Conservation (phyloP, 2,329 filamentous ascomycete genomes). For the Alternaria metachromatica region DNA sequence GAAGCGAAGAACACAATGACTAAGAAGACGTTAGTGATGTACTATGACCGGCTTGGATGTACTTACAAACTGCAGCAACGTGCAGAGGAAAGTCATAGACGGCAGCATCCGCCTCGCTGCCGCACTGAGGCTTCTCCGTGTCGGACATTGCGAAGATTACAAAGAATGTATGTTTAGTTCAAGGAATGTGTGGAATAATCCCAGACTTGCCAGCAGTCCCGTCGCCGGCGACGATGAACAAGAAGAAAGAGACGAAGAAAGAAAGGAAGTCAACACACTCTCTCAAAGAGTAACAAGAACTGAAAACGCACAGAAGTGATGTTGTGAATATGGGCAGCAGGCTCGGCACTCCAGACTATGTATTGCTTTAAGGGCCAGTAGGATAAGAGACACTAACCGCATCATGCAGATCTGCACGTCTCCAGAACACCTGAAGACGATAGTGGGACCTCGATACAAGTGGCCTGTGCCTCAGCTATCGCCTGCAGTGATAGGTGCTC, state of each 20-base stretch:
- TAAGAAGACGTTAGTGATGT: slow-evolving; percentile 24
- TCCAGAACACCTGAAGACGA: slow-evolving; percentile 31
- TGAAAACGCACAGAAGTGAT: slow-evolving; percentile 23
- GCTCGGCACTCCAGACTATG: slow-evolving; percentile 41
- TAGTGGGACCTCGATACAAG: slow-evolving; percentile 36
- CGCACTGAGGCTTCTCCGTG: slow-evolving; percentile 44
- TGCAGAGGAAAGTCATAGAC: slow-evolving; percentile 48
- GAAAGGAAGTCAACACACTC: slow-evolving; percentile 34
- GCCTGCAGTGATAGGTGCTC: slow-evolving; percentile 32
- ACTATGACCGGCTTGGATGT: background rate
- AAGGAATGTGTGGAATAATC: slow-evolving; percentile 22
- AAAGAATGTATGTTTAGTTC: slow-evolving; percentile 13
- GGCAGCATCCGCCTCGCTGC: slow-evolving; percentile 36
- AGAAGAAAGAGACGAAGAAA: slow-evolving; percentile 25
- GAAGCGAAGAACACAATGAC: slow-evolving; percentile 49
- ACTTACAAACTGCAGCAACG: slow-evolving; percentile 49
- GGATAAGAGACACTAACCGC: slow-evolving; percentile 32
- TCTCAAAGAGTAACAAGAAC: slow-evolving; percentile 43
- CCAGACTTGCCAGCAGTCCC: slow-evolving; percentile 39
- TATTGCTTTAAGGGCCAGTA: slow-evolving; percentile 36
- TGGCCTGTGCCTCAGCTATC: slow-evolving; percentile 40
- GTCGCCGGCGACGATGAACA: slow-evolving; percentile 45
- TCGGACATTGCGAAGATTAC: slow-evolving; percentile 32
- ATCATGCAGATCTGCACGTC: slow-evolving; percentile 36
- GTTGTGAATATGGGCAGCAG: slow-evolving; percentile 27